A percentile compares a stretch with the other conserved stretches of the same genome.
Conservation (phyloP, 192 early-diverging fungal genomes). For the Entrophospora sp. region DNA sequence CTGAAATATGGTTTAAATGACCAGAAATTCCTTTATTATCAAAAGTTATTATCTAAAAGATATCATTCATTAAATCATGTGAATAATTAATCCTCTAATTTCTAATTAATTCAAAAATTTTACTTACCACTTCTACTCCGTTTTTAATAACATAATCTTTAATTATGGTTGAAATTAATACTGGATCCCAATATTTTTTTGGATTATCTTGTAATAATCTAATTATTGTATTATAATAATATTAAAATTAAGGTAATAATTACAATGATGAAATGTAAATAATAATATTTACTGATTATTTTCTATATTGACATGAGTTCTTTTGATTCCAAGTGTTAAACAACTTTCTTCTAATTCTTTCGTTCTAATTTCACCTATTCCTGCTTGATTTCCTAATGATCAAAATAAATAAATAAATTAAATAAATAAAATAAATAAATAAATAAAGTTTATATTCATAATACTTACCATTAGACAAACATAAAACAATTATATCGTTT, state of each 20-base stretch:
- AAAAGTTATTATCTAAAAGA: slow-evolving; percentile 74
- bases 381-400: slow-evolving; percentile 57
- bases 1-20: slow-evolving; percentile 81
- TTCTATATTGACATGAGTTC: slow-evolving; percentile 35
- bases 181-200: slow-evolving; percentile 50
- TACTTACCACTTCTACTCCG: slow-evolving; percentile 51
- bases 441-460: background rate
- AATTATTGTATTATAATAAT: slow-evolving; percentile 15
- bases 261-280: background rate
- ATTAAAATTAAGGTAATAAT: background rate
- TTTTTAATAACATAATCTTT: slow-evolving; percentile 49
- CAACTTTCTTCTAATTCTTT: slow-evolving; percentile 59
- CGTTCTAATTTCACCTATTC: slow-evolving; percentile 49
- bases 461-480: slow-evolving; percentile 70
- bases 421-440: background rate
- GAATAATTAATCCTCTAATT: too few species aligned
- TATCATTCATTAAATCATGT: too few species aligned
- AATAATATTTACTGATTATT: slow-evolving; percentile 48
- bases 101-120: too few species aligned
- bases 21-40: slow-evolving; percentile 83
- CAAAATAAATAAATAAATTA: background rate
- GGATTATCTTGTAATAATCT: slow-evolving; percentile 56
- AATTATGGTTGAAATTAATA: slow-evolving; percentile 50
- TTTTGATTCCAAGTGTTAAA: slow-evolving; percentile 44
- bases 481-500: slow-evolving; percentile 63